Evolutionary conservation across 1,139 yeast species (phyloP).

Genomic region (Candida neerlandica): DNA sequence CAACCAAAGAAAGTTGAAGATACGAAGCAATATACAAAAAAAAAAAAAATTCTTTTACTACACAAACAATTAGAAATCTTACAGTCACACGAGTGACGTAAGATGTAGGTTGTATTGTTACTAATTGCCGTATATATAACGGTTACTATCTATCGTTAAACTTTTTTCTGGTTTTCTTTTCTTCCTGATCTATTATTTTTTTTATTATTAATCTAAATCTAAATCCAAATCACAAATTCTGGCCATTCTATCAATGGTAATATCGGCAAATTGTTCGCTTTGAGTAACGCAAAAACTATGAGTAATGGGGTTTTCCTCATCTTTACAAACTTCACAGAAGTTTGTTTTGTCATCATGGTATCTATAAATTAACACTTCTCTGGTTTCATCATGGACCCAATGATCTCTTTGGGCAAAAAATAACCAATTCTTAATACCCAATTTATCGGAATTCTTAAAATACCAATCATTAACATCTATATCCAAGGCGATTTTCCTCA

Average conservation of each 20-base stretch:
- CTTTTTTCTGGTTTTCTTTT: not conserved
- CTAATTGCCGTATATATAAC: not conserved
- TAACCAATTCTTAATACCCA: conserved; percentile 45
- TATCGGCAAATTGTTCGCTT: conserved; percentile 51
- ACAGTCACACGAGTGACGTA: not conserved
- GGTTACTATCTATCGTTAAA: too few species aligned
- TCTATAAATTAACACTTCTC: conserved; percentile 40
- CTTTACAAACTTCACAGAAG: conserved; percentile 25
- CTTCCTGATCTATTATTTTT: not conserved
- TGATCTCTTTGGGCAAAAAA: conserved; percentile 60
- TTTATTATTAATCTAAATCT: not conserved
- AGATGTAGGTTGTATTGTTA: not conserved
- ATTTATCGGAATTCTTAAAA: conserved; percentile 30
- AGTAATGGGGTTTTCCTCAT: conserved; percentile 36
- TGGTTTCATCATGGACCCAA: conserved; percentile 59
- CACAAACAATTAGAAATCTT: not conserved
- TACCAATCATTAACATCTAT: conserved; percentile 51
- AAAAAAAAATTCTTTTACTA: too few species aligned
- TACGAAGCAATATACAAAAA: not conserved
- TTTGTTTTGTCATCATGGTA: conserved; percentile 37
- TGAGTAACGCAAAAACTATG: conserved; percentile 64
- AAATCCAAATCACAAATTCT: conserved; percentile 7
- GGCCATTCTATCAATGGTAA: conserved; percentile 29
- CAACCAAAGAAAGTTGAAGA: not conserved
- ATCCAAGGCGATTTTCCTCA: conserved; percentile 47